Percentiles rank a stretch among this genome's conserved stretches.
These are phyloP conservation scores for Chalciporus sp. DNA, from an alignment of 1,284 basidiomycete genomes.

Conservation along the genomic window DNA sequence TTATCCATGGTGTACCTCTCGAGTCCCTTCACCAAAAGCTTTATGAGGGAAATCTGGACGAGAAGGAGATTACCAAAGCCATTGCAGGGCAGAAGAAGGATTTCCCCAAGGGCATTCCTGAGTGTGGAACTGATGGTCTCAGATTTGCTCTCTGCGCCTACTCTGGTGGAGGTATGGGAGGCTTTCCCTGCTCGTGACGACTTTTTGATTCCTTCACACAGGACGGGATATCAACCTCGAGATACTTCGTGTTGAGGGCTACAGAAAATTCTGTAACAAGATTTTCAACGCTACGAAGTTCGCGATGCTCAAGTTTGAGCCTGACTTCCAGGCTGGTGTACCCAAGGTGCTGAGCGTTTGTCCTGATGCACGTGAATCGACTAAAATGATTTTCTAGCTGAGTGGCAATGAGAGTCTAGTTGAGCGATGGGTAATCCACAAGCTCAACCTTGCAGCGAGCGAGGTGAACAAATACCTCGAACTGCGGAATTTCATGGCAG, in stretches of 20 bases:
- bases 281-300: constrained; percentile 99
- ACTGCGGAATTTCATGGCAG: constrained; percentile 91
- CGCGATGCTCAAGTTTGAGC: constrained; percentile 92
- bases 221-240: constrained; percentile 96
- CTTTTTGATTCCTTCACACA: constrained; percentile 28
- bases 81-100: constrained; percentile 98
- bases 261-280: constrained; percentile 99
- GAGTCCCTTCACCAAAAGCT: constrained; percentile 89
- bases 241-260: constrained; percentile 96
- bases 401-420: constrained; percentile 90
- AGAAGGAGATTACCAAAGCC: constrained; percentile 92
- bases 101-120: constrained; percentile 98
- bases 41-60: constrained; percentile 90
- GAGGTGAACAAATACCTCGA: constrained; percentile 80
- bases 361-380: neutral
- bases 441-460: constrained; percentile 81
- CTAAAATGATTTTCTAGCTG: constrained; percentile 50
- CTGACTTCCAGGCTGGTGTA: constrained; percentile 72
- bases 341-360: constrained; percentile 54
- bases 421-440: constrained; percentile 96
- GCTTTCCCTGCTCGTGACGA: neutral
- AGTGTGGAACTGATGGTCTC: constrained; percentile 97
- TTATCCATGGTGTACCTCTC: constrained; percentile 87
- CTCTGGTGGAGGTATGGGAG: constrained; percentile 74
- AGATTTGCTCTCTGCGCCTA: constrained; percentile 96